Conservation (phyloP, 441 rosid genomes). For the Theobroma grandiflorum region DNA sequence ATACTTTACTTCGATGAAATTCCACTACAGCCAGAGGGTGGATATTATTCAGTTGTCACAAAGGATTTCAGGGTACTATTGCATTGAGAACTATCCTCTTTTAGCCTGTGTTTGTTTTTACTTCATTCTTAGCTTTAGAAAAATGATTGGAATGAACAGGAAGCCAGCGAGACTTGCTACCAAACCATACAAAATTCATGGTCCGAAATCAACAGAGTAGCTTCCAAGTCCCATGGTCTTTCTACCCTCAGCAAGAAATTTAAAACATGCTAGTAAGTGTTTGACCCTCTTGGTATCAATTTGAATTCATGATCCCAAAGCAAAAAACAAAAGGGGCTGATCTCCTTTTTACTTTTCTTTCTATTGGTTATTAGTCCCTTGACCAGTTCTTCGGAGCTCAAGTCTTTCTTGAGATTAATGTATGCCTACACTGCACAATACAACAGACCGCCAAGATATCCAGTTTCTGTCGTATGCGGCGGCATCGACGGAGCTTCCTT, state of each 20-base stretch:
- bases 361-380: constrained; percentile 14
- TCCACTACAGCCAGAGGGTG: constrained; percentile 44
- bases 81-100: not conserved
- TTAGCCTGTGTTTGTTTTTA: no score
- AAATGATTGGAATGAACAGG: constrained; percentile 23
- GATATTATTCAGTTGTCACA: constrained; percentile 52
- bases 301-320: no score
- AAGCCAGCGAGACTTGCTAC: constrained; percentile 48
- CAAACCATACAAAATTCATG: constrained; percentile 48
- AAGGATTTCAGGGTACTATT: constrained; percentile 56
- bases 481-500: constrained; percentile 46
- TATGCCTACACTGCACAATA: constrained; percentile 60
- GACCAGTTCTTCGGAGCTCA: constrained; percentile 38
- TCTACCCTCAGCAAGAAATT: constrained; percentile 43
- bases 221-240: constrained; percentile 49
- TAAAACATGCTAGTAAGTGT: constrained; percentile 45
- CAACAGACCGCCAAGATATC: constrained; percentile 46
- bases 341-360: not conserved
- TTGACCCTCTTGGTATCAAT: no score
- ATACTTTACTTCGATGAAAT: constrained; percentile 62
- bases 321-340: not conserved
- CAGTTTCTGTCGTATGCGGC: constrained; percentile 48
- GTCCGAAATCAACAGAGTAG: constrained; percentile 50
- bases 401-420: constrained; percentile 28
- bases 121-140: not conserved